Evolutionary conservation across 78 protist genomes (phyloP).

Genomic region (Guillardia theta): DNA sequence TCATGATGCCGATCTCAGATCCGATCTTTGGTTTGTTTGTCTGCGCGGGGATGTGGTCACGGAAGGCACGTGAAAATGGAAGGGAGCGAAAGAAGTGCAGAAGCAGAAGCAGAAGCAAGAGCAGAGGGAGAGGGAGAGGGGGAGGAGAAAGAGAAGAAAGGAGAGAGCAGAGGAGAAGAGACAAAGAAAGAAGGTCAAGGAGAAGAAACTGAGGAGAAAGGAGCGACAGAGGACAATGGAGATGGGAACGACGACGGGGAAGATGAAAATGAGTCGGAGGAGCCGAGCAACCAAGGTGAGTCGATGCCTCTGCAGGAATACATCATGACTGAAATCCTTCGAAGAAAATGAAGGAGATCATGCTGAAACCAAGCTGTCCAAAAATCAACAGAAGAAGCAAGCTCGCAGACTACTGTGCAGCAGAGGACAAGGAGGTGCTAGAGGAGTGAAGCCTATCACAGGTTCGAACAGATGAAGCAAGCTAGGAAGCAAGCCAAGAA

Average conservation of each 20-base stretch:
- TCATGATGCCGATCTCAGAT: background rate
- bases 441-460: background rate
- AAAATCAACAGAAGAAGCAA: constrained; percentile 11
- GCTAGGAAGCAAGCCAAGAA: background rate
- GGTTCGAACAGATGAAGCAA: background rate
- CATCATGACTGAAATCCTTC: background rate
- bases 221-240: background rate
- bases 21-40: too few species aligned
- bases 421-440: too few species aligned
- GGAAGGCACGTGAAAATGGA: background rate
- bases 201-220: background rate
- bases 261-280: background rate
- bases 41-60: too few species aligned
- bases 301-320: background rate
- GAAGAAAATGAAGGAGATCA: background rate
- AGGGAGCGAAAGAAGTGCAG: background rate
- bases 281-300: background rate
- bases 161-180: too few species aligned
- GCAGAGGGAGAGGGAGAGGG: background rate
- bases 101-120: background rate
- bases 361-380: background rate
- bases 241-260: background rate
- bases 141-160: background rate
- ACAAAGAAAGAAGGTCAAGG: background rate
- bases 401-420: too few species aligned